These are phyloP conservation scores for Lumnitzera littorea DNA, from an alignment of 345 rosid species.

Conservation along the genomic window DNA sequence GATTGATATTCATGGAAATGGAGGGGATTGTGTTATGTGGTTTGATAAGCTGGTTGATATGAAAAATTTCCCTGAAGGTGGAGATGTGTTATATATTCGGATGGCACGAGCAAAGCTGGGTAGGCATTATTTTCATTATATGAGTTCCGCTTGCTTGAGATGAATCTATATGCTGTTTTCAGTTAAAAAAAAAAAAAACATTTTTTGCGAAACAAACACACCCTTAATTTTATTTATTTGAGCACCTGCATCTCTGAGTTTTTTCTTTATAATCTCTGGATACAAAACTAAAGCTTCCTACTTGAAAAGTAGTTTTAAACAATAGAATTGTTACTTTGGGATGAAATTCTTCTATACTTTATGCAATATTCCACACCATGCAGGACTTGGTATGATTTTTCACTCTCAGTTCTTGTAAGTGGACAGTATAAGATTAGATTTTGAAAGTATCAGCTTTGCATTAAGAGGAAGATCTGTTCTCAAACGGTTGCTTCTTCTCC, in stretches of 20 bases:
- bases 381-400: background rate
- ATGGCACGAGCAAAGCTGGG: conserved; percentile 17
- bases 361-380: no score
- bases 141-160: no score
- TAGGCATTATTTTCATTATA: background rate
- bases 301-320: no score
- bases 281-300: no score
- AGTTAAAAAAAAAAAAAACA: no score
- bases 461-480: background rate
- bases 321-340: no score
- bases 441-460: background rate
- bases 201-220: no score
- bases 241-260: no score
- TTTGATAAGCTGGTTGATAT: conserved; percentile 13
- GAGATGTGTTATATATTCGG: conserved; percentile 15
- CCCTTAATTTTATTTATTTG: no score
- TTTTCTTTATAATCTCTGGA: no score
- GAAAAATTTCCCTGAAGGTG: conserved; percentile 15
- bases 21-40: conserved; percentile 17
- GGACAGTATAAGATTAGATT: background rate
- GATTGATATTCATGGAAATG: conserved; percentile 14
- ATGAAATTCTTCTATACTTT: background rate
- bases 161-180: no score
- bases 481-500: background rate
- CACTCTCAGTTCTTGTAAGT: background rate